Evolutionary conservation across 768 basidiomycete genomes (phyloP), one percentile per base, ranked within the genome.

Genomic region (Leccinum uliginosum): DNA sequence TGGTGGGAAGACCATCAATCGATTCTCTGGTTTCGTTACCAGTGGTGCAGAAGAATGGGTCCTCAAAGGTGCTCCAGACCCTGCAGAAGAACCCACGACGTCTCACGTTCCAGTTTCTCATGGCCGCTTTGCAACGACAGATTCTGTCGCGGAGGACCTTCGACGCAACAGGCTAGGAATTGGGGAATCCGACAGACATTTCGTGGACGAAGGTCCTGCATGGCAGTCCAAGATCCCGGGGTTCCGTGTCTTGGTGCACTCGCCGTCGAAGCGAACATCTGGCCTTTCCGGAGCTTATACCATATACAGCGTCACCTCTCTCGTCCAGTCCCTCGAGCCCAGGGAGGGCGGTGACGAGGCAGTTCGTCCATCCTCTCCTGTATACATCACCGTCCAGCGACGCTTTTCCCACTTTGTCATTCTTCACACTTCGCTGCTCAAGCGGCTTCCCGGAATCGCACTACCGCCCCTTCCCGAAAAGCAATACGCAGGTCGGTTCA

Each of bases 21-120:
- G 90, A n/a, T 93, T 93, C 72, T 91, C 89, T 1, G 86, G 80
- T 55, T 93, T 92, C 68, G 90, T 93, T 14, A 90, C 87, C 7
- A 90, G 86, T 56, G 91, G 91, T 34, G 91, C 91, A 10, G 91
- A 93, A 68, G 85, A 86, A 51, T 93, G 85, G 74, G 80, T 92
- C 8, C 78, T 92, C n/a, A 82, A 86, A 50, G 91, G 91, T 4
- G 75, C 73, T 26, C 69, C 63, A 9, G 40, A 54, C 48, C 38
- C 73, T 1, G 68, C 73, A 45, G 75, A 77, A 14, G 60, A 70
- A 7, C 57, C 61, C 29, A 55, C 67, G 30, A 46, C 65, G 7
- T 58, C 63, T 9, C n/a, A n/a, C n/a, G 17, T 54, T 2, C 38
- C 62, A n/a, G 57, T 63, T 17, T 60, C 68, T 53, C 70, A 73